Base-by-base conservation (phyloP, 1,284 basidiomycete genomes). In the Rhodotorula glutinis region DNA sequence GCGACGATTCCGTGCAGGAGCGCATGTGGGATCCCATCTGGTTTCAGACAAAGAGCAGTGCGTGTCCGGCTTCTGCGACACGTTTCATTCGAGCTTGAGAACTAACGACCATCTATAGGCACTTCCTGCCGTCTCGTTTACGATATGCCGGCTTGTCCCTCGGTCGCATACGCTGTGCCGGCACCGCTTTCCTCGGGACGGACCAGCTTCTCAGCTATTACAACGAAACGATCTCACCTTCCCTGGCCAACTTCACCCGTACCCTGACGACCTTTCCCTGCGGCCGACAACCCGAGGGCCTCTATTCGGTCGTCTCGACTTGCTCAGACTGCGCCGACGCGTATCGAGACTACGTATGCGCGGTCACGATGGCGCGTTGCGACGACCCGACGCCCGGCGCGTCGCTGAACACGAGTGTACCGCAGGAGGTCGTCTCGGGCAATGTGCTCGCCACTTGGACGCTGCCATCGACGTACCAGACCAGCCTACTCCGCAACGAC, bases 191-290 rank as follows among this genome's bases (percentile, higher is more conserved):
- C 63, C 69, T 79, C 43, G 65, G 76, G 4, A 77, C 76, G 2
- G 29, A 52, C 3, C 49, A 66, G 9, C 77, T 79, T 10, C 53
- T 80, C 19, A 51, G 70, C 16, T 74, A 71, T 47, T 77, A 79
- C 69, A 72, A 78, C 59, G 40, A 64, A 10, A 74, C 76, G n/a
- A 67, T 81, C 40, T 55, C 62, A 3, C 74, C 77, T 14, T 77
- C 76, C 60, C 73, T 78, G 53, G 62, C 69, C 65, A 78, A 78
- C 70, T 81, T 81, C 66, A 73, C 75, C 43, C 68, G 71, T 30
- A 79, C 78, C 5, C 70, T 81, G n/a, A 73, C 73, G 40, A 79
- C 78, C n/a, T 81, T 80, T 60, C 77, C 80, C 0, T 81, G 80
- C 69, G 66, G 71, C 51, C 54, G 47, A 21, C 40, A 53, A 2